phyloP scores from a whole-genome alignment of 306 rosid species.

The Calophaca sinica region DNA sequence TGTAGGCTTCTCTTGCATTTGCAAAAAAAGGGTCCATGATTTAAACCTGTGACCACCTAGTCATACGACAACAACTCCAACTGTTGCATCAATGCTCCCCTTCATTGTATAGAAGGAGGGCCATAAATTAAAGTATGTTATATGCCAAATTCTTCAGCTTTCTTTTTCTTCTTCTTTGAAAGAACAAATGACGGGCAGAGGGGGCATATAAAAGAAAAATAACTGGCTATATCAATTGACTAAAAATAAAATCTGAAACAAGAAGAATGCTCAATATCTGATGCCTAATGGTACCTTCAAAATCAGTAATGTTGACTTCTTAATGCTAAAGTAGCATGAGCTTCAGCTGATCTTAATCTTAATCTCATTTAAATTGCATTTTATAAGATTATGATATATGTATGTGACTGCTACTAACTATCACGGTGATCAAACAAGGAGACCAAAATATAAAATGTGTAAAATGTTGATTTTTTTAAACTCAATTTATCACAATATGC shows the following conservation, averaged over 20 bases:
- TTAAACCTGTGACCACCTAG: neutral
- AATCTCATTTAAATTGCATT: slow-evolving; percentile 2
- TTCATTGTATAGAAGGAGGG: slow-evolving; percentile 29
- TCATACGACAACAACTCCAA: neutral
- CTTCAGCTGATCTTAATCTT: slow-evolving; percentile 10
- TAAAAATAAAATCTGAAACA: slow-evolving; percentile 4
- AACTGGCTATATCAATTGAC: neutral
- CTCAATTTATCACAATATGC: slow-evolving; percentile 14
- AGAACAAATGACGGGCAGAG: neutral
- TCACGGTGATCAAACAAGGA: neutral
- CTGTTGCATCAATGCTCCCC: neutral
- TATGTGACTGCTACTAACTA: slow-evolving; percentile 5
- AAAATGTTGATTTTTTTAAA: neutral
- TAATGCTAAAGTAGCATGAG: neutral
- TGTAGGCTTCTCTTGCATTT: neutral
- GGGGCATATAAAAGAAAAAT: slow-evolving; percentile 1
- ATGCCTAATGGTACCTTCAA: neutral
- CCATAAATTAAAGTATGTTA: neutral
- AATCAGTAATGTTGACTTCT: slow-evolving; percentile 11
- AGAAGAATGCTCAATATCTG: neutral
- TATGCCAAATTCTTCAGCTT: slow-evolving; percentile 14
- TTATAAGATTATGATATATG: slow-evolving; percentile 10
- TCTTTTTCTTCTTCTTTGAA: slow-evolving; percentile 23
- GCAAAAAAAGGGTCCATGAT: neutral
- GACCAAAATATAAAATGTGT: slow-evolving; percentile 6